Conservation (phyloP, 495 filamentous ascomycete species). For the Aspergillus conjunctus region DNA sequence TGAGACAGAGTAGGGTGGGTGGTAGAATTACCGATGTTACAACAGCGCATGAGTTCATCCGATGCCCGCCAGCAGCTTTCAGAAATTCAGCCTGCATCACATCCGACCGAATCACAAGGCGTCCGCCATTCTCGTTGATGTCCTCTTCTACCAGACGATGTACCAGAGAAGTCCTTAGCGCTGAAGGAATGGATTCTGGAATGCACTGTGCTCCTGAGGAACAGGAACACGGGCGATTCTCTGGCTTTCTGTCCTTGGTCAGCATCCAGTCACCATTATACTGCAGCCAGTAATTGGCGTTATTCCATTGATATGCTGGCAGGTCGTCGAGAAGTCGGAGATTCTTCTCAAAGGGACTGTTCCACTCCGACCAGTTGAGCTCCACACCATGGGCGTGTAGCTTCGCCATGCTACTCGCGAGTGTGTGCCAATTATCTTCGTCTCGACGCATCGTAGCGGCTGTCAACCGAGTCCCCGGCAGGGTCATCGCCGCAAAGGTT, state of each 20-base stretch:
- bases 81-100: slow-evolving; percentile 38
- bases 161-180: slow-evolving; percentile 19
- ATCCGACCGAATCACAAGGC: slow-evolving; percentile 34
- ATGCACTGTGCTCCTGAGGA: too few species aligned
- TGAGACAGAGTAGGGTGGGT: background rate
- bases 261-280: slow-evolving; percentile 41
- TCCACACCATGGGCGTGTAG: slow-evolving; percentile 60
- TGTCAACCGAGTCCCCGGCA: slow-evolving; percentile 33
- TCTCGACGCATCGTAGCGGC: slow-evolving; percentile 46
- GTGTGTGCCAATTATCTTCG: slow-evolving; percentile 54
- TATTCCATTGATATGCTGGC: slow-evolving; percentile 59
- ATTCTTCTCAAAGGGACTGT: slow-evolving; percentile 55
- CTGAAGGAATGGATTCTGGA: slow-evolving; percentile 11
- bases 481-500: slow-evolving; percentile 26
- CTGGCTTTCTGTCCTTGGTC: slow-evolving; percentile 27
- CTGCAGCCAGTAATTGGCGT: slow-evolving; percentile 47
- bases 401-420: slow-evolving; percentile 52
- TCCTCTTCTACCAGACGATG: slow-evolving; percentile 34
- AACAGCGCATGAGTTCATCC: slow-evolving; percentile 43
- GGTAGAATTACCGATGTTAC: slow-evolving; percentile 37
- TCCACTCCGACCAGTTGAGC: slow-evolving; percentile 69
- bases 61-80: slow-evolving; percentile 34
- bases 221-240: background rate
- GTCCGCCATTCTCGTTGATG: slow-evolving; percentile 18
- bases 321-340: slow-evolving; percentile 62